These are phyloP conservation scores for Ceriops decandra DNA, from an alignment of 345 rosid species.

Conservation along the genomic window DNA sequence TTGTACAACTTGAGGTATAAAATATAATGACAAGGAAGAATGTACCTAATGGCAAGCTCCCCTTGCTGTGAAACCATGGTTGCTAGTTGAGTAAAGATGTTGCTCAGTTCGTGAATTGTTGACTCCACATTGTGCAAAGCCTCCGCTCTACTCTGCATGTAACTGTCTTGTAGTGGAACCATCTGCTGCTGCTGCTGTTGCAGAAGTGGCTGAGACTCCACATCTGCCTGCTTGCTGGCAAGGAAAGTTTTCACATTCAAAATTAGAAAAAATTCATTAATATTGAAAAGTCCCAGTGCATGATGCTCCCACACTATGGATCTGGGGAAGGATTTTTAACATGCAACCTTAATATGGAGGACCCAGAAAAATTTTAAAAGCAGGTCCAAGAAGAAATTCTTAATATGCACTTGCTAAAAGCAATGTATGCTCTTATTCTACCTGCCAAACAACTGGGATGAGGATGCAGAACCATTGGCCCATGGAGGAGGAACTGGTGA, in stretches of 20 bases:
- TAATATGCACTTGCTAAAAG: background rate
- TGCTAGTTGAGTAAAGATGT: slow-evolving; percentile 73
- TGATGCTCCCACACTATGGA: no score
- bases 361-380: no score
- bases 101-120: slow-evolving; percentile 74
- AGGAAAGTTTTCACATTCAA: background rate
- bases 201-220: slow-evolving; percentile 52
- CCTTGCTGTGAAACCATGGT: slow-evolving; percentile 92
- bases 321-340: no score
- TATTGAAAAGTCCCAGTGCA: no score
- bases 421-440: slow-evolving; percentile 7
- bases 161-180: slow-evolving; percentile 70
- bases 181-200: slow-evolving; percentile 48
- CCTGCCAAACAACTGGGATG: slow-evolving; percentile 51
- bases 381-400: no score
- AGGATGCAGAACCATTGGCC: slow-evolving; percentile 56
- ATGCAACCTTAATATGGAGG: no score
- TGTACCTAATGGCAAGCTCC: slow-evolving; percentile 78
- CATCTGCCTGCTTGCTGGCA: slow-evolving; percentile 53
- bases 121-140: slow-evolving; percentile 80
- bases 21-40: slow-evolving; percentile 3
- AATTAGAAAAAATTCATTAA: no score
- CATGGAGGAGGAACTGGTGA: slow-evolving; percentile 60
- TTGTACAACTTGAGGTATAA: background rate
- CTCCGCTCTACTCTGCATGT: slow-evolving; percentile 85